Evolutionary conservation across 345 rosid species (phyloP), one percentile per base, ranked within the genome.

Genomic region (Populus ilicifolia): DNA sequence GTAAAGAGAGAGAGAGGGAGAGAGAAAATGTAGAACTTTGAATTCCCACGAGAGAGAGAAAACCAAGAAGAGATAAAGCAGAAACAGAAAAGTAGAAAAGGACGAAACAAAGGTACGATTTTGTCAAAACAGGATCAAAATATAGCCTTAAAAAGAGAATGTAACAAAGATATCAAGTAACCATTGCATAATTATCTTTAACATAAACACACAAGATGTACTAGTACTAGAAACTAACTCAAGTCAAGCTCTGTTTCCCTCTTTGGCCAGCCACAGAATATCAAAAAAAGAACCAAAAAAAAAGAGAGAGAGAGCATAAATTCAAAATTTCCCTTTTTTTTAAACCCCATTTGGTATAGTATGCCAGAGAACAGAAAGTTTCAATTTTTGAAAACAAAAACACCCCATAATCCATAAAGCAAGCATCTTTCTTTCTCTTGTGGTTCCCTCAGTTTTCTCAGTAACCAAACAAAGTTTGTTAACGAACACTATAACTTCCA

Each of bases 61-160:
- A 79, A 77, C 70, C 66, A 69, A 70, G 78, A 76, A 72, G 65
- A 73, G 71, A 77, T 52, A 81, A 85, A 82, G 85, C 82, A 86
- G 78, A 70, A 78, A 77, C 75, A 74, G 72, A 79, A 85, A 90
- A 85, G 82, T 76, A 78, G 75, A 80, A 81, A 84, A 81, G 76
- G 89, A 85, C 85, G 82, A 85, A 81, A 80, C 68, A 78, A 78
- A 87, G 77, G 85, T 56, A 82, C 75, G 80, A 77, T 78, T 80
- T 82, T 80, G 86, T 86, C 87, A 82, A 82, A 75, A 80, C 73
- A 83, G 75, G 75, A 83, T 69, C 80, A 80, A 71, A 78, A 78
- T 16, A 73, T 67, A 41, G 61, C 48, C 67, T 56, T 25, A 48
- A 78, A 77, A 63, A 69, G 59, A 77, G 70, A 71, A 41, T 6